Conservation (phyloP, 2,329 filamentous ascomycete species). For the Claviceps sorghi region DNA sequence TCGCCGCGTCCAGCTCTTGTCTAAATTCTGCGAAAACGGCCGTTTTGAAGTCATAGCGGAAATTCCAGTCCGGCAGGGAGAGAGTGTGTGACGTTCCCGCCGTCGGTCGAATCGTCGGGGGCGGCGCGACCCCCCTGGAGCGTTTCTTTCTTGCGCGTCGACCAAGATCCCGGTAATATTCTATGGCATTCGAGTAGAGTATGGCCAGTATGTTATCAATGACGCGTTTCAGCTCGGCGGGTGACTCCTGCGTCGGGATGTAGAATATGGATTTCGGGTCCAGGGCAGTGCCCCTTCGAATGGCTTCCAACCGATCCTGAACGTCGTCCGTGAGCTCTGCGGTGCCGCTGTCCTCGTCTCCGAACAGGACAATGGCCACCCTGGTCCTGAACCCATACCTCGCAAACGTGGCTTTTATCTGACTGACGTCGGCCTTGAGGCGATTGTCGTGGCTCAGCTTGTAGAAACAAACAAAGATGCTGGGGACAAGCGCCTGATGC, state of each 20-base stretch:
- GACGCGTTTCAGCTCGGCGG: constrained; percentile 57
- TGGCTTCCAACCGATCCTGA: constrained; percentile 58
- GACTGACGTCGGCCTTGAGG: constrained; percentile 74
- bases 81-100: constrained; percentile 72
- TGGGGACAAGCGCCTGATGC: constrained; percentile 72
- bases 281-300: constrained; percentile 64
- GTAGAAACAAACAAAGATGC: constrained; percentile 70
- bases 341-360: constrained; percentile 14
- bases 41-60: constrained; percentile 88
- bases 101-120: constrained; percentile 70
- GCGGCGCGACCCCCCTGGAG: constrained; percentile 60
- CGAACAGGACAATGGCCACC: constrained; percentile 50
- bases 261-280: constrained; percentile 81
- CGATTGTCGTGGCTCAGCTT: constrained; percentile 68
- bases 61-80: constrained; percentile 78
- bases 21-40: constrained; percentile 85
- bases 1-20: constrained; percentile 78
- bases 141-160: constrained; percentile 84
- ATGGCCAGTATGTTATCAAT: constrained; percentile 57
- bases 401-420: constrained; percentile 51
- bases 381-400: constrained; percentile 64
- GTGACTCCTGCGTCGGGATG: constrained; percentile 57
- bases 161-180: constrained; percentile 91
- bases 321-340: constrained; percentile 46
- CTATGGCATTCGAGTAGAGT: constrained; percentile 60